phyloP scores from a whole-genome alignment of 352 stramenopile genomes.

The Globisporangium sylvaticum region DNA sequence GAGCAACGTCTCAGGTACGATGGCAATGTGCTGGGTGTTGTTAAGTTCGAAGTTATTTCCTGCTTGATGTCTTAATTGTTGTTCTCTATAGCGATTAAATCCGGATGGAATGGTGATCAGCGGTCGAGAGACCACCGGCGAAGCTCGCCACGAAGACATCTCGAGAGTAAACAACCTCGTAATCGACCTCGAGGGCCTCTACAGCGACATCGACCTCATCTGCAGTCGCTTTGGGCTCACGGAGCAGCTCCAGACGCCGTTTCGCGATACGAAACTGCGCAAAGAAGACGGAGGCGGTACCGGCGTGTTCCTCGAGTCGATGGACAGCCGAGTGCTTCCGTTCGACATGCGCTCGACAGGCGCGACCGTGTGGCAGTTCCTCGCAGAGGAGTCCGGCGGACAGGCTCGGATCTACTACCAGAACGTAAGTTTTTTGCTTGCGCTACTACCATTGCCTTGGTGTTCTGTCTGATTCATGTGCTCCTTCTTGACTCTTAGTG shows the following conservation, averaged over 20 bases:
- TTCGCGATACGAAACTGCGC: slow-evolving; percentile 10
- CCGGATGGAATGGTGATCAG: slow-evolving; percentile 16
- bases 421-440: not conserved
- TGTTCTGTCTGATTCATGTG: not conserved
- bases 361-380: slow-evolving; percentile 15
- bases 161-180: slow-evolving; percentile 14
- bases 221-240: slow-evolving; percentile 8
- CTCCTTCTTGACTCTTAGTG: not conserved
- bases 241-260: slow-evolving; percentile 8
- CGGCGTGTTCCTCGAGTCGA: slow-evolving; percentile 12
- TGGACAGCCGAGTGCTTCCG: slow-evolving; percentile 13
- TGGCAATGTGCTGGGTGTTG: too few species aligned
- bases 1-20: slow-evolving; percentile 7
- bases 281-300: not conserved
- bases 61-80: not conserved
- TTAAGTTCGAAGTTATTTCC: too few species aligned
- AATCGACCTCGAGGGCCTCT: slow-evolving; percentile 15
- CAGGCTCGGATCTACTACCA: slow-evolving; percentile 15
- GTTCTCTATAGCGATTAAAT: slow-evolving; percentile 1
- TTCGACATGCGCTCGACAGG: slow-evolving; percentile 16
- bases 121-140: not conserved
- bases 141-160: slow-evolving; percentile 4
- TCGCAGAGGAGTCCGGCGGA: slow-evolving; percentile 8
- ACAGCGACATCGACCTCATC: slow-evolving; percentile 10
- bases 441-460: not conserved